phyloP scores from a whole-genome alignment of 768 basidiomycete genomes.

The Suillus luteus region DNA sequence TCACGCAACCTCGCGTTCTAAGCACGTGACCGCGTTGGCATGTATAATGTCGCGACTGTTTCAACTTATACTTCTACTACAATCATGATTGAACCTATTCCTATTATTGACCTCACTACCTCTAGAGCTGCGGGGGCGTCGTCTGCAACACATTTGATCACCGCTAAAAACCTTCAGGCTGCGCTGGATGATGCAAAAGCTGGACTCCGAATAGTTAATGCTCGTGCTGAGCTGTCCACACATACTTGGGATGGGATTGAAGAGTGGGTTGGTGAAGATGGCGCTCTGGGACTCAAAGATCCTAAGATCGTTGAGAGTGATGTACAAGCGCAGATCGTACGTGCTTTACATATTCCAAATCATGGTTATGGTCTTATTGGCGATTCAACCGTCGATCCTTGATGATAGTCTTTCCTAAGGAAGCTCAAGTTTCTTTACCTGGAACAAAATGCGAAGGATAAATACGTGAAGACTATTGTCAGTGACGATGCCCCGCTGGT shows the following conservation, averaged over 20 bases:
- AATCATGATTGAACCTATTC: constrained; percentile 3
- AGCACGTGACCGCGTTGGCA: constrained; percentile 5
- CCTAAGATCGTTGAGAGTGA: constrained; percentile 59
- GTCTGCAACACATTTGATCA: neutral
- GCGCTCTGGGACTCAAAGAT: constrained; percentile 39
- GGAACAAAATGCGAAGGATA: constrained; percentile 89
- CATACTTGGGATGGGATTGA: constrained; percentile 33
- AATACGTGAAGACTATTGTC: constrained; percentile 84
- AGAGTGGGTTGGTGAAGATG: constrained; percentile 29
- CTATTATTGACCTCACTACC: neutral
- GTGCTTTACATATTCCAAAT: constrained; percentile 24
- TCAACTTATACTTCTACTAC: neutral
- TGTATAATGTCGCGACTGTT: neutral
- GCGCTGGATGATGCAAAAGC: constrained; percentile 25
- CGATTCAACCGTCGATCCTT: constrained; percentile 12
- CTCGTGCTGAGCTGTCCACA: constrained; percentile 26
- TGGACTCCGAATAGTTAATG: constrained; percentile 23
- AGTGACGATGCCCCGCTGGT: constrained; percentile 84
- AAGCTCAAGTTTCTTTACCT: constrained; percentile 89
- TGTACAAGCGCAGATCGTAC: constrained; percentile 61
- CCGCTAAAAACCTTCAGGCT: constrained; percentile 28
- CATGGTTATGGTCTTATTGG: neutral
- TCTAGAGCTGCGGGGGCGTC: neutral
- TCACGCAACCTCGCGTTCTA: too few relatives aligned
- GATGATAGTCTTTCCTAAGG: constrained; percentile 61